These are phyloP conservation scores for Alternaria arbusti DNA, from an alignment of 2,329 filamentous ascomycete genomes.

Conservation along the genomic window DNA sequence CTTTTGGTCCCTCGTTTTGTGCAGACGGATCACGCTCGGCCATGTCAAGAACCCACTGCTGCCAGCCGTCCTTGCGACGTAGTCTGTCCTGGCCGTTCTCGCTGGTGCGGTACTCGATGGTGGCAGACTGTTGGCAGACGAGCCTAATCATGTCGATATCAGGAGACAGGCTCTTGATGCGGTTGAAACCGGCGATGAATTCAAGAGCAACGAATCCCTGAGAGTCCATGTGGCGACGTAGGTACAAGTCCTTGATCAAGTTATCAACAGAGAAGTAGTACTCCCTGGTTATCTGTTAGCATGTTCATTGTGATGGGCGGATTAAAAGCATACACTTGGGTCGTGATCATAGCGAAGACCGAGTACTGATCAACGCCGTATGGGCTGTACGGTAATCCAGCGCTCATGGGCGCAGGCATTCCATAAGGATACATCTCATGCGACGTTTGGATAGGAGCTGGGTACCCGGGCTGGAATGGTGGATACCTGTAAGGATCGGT, in stretches of 20 bases:
- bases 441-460: constrained; percentile 53
- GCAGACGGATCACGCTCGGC: constrained; percentile 75
- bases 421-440: constrained; percentile 66
- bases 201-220: constrained; percentile 87
- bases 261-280: constrained; percentile 99
- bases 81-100: constrained; percentile 81
- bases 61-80: constrained; percentile 77
- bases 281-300: constrained; percentile 64
- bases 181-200: constrained; percentile 84
- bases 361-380: constrained; percentile 64
- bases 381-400: constrained; percentile 62
- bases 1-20: constrained; percentile 72
- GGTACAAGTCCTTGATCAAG: constrained; percentile 87
- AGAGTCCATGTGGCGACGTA: constrained; percentile 91
- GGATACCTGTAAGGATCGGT: constrained; percentile 58
- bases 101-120: constrained; percentile 76
- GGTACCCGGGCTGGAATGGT: constrained; percentile 43
- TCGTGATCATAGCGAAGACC: constrained; percentile 64
- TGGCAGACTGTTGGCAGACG: constrained; percentile 74
- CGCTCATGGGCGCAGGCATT: constrained; percentile 61
- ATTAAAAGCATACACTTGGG: constrained; percentile 59
- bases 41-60: constrained; percentile 76
- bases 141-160: constrained; percentile 76
- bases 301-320: not conserved
- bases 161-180: constrained; percentile 74